Percentiles rank a stretch among this genome's conserved stretches.
These are phyloP conservation scores for Pichia kluyveri DNA, from an alignment of 805 yeast species.

Conservation along the genomic window DNA sequence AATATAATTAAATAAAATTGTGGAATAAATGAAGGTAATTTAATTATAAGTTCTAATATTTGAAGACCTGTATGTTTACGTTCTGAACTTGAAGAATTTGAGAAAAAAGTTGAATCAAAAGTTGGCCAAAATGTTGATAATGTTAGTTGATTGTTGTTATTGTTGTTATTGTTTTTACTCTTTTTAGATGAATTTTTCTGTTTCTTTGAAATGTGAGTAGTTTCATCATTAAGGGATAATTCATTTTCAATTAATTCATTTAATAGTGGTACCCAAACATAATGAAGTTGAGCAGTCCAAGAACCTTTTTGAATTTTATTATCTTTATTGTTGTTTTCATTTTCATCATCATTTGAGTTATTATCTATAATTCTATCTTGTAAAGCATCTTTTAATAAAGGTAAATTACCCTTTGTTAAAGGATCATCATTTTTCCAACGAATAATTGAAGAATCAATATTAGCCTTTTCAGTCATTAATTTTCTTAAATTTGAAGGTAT, in stretches of 20 bases:
- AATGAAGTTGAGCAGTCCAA: constrained; percentile 71
- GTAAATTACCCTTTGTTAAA: constrained; percentile 58
- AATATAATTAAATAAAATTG: constrained; percentile 27
- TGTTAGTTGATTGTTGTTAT: constrained; percentile 20
- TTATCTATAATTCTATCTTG: constrained; percentile 42
- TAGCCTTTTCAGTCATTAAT: constrained; percentile 12
- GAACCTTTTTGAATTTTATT: constrained; percentile 40
- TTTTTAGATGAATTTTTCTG: constrained; percentile 27
- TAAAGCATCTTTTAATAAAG: constrained; percentile 50
- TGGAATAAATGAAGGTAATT: constrained; percentile 10
- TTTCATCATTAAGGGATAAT: background rate
- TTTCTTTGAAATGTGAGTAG: constrained; percentile 8
- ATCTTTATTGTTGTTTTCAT: too few relatives aligned
- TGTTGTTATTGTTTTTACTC: constrained; percentile 13
- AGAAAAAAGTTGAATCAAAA: constrained; percentile 75
- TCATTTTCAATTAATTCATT: constrained; percentile 29
- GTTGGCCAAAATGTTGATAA: constrained; percentile 69
- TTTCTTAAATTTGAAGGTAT: constrained; percentile 29
- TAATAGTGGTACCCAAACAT: constrained; percentile 62
- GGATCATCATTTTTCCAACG: constrained; percentile 74
- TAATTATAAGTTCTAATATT: constrained; percentile 43
- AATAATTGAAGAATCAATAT: constrained; percentile 6
- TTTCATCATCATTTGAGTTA: constrained; percentile 18
- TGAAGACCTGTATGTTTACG: constrained; percentile 83
- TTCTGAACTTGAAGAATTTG: constrained; percentile 71